phyloP scores from a whole-genome alignment of 129 eudicot species.

The Helichrysum umbraculigerum region DNA sequence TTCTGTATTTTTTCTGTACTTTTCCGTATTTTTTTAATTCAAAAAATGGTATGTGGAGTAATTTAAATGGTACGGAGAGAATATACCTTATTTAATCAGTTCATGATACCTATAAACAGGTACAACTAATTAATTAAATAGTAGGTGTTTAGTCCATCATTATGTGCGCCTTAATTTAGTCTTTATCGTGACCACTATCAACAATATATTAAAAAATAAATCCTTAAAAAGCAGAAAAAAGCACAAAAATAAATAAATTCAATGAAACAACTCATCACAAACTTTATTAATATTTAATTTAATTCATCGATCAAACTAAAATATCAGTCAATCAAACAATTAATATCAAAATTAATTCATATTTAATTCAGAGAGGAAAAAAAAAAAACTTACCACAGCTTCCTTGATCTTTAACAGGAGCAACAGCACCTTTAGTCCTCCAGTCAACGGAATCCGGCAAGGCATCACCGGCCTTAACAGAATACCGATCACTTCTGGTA shows the following conservation, averaged over 20 bases:
- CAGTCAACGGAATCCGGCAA: constrained; percentile 85
- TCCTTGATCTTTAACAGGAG: constrained; percentile 78
- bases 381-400: constrained; percentile 59
- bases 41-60: too few relatives aligned
- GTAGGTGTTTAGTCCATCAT: neutral
- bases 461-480: constrained; percentile 40
- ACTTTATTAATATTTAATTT: too few relatives aligned
- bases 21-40: too few relatives aligned
- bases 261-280: neutral
- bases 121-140: neutral
- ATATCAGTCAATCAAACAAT: neutral
- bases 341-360: neutral
- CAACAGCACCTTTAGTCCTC: constrained; percentile 80
- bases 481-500: constrained; percentile 59
- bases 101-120: neutral
- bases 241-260: neutral
- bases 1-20: too few relatives aligned
- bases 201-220: neutral
- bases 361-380: neutral
- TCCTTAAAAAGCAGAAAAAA: neutral
- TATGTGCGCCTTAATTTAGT: neutral
- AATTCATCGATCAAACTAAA: neutral
- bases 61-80: too few relatives aligned
- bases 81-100: neutral
- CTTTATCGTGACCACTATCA: neutral